Evolutionary conservation across 2,329 filamentous ascomycete species (phyloP).

Genomic region (Stagonosporopsis cucurbitacearum): DNA sequence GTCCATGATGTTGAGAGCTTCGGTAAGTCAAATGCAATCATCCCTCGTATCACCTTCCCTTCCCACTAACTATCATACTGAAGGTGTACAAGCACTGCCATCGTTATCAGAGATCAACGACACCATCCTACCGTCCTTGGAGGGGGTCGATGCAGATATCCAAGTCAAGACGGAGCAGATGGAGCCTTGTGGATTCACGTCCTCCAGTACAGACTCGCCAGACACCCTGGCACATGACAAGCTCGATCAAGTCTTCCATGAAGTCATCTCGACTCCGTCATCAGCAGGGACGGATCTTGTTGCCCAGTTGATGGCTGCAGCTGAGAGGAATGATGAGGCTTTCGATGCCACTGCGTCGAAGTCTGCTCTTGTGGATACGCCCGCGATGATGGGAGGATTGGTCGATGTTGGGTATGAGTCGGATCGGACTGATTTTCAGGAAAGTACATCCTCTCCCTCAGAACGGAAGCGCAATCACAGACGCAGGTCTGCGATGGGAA

Average conservation of each 20-base stretch:
- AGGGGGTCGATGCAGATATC: background rate
- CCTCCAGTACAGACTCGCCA: background rate
- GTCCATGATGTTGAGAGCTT: background rate
- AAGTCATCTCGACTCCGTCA: background rate
- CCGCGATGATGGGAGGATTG: background rate
- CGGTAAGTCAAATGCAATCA: background rate
- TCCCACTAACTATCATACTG: background rate
- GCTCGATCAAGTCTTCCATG: background rate
- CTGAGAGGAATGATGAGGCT: background rate
- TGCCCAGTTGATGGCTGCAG: background rate
- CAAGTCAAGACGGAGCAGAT: background rate
- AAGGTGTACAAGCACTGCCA: background rate
- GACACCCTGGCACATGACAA: background rate
- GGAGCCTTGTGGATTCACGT: background rate
- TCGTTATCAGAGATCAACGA: background rate
- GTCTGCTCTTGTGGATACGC: background rate
- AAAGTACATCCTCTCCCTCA: background rate
- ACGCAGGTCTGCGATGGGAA: background rate
- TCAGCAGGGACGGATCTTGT: background rate
- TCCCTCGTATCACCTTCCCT: too few relatives aligned
- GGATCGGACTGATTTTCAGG: slow-evolving; percentile 8
- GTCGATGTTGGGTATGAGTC: background rate
- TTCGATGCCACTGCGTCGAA: background rate
- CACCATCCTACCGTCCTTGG: background rate
- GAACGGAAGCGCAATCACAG: background rate